These are phyloP conservation scores for Pseudopyrenochaeta lycopersici DNA, from an alignment of 2,329 filamentous ascomycete species.

Conservation along the genomic window DNA sequence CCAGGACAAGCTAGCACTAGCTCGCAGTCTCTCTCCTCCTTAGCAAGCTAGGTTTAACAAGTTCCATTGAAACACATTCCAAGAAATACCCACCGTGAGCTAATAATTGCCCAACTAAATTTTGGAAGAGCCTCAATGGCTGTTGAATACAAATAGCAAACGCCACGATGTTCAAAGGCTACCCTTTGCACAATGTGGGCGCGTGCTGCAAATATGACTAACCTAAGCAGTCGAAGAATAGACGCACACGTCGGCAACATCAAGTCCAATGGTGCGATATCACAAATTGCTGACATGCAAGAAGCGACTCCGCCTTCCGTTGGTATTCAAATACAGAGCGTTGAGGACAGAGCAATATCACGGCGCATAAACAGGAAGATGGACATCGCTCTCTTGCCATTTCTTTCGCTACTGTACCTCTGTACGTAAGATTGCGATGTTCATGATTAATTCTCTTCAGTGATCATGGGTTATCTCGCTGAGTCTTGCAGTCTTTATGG, in stretches of 20 bases:
- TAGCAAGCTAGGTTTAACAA: background rate
- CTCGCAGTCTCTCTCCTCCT: too few relatives aligned
- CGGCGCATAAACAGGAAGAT: constrained; percentile 27
- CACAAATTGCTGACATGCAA: background rate
- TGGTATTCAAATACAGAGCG: background rate
- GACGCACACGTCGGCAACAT: background rate
- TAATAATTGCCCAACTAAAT: background rate
- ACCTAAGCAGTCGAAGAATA: background rate
- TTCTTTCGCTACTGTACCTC: constrained; percentile 29
- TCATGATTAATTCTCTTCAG: background rate
- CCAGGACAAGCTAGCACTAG: background rate
- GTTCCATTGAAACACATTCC: background rate
- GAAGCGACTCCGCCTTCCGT: background rate
- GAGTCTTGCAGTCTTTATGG: background rate
- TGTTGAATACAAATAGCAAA: background rate
- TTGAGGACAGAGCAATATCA: constrained; percentile 4
- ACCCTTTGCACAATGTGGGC: background rate
- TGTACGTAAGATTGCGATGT: constrained; percentile 1
- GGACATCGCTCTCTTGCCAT: constrained; percentile 31
- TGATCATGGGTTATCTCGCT: background rate
- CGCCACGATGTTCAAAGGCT: background rate
- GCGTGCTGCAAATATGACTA: background rate
- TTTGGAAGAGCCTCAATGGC: background rate
- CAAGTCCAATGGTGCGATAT: background rate
- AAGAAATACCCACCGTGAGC: background rate